A percentile compares a stretch with the other conserved stretches of the same genome.
These are phyloP conservation scores for Colletotrichum costaricense DNA, from an alignment of 2,329 filamentous ascomycete genomes.

Conservation along the genomic window DNA sequence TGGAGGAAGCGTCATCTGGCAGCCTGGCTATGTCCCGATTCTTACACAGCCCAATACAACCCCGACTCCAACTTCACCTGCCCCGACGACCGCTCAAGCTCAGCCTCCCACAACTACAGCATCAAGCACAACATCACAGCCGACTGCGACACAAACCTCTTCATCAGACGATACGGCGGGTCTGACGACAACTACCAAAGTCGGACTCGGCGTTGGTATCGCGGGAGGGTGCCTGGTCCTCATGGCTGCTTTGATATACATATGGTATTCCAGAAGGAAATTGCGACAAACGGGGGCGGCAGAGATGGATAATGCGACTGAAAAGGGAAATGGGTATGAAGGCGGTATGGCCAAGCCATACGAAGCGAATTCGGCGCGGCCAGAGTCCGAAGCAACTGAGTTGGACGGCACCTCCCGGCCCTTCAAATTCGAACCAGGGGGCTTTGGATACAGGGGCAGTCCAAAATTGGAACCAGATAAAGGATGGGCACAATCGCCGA, in stretches of 20 bases:
- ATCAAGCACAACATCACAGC: neutral
- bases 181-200: constrained; percentile 40
- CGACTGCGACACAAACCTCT: neutral
- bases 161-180: neutral
- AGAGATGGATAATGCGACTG: neutral
- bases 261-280: constrained; percentile 38
- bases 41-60: neutral
- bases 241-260: constrained; percentile 34
- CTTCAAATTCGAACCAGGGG: neutral
- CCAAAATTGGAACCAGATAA: neutral
- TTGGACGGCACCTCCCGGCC: neutral
- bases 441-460: neutral
- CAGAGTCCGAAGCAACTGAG: neutral
- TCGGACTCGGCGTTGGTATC: constrained; percentile 39
- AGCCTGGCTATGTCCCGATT: constrained; percentile 41
- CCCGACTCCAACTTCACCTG: neutral
- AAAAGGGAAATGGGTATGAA: neutral
- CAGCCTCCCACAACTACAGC: constrained; percentile 11
- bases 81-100: neutral
- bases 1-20: constrained; percentile 42
- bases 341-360: neutral
- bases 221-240: constrained; percentile 38
- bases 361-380: neutral
- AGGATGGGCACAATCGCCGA: neutral
- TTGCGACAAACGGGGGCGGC: neutral